A percentile compares a stretch with the other conserved stretches of the same genome.
These are phyloP conservation scores for Nidularia pulvinata DNA, from an alignment of 768 basidiomycete species.

Conservation along the genomic window DNA sequence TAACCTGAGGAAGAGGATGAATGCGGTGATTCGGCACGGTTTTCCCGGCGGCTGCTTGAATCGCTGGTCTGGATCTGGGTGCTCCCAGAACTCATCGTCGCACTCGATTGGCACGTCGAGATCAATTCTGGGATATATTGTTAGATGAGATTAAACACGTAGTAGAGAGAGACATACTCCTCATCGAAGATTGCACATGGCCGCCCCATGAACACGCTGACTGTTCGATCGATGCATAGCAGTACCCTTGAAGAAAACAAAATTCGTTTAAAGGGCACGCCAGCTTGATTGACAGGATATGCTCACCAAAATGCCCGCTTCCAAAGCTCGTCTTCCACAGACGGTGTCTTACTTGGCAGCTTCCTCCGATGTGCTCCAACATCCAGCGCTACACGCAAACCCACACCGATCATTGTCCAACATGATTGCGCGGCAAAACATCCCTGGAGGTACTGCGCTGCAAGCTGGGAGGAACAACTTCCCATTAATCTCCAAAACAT, in stretches of 20 bases:
- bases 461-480: slow-evolving; percentile 27
- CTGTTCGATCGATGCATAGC: slow-evolving; percentile 39
- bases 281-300: background rate
- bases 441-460: slow-evolving; percentile 41
- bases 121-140: slow-evolving; percentile 48
- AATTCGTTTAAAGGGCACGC: background rate
- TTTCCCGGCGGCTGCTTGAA: slow-evolving; percentile 64
- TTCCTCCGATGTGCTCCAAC: slow-evolving; percentile 60
- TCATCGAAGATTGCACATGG: slow-evolving; percentile 71
- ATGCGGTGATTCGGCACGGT: slow-evolving; percentile 49
- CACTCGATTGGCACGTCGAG: slow-evolving; percentile 59
- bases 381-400: slow-evolving; percentile 67
- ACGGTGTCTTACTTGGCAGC: slow-evolving; percentile 18
- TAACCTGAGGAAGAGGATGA: slow-evolving; percentile 48
- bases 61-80: slow-evolving; percentile 42
- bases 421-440: slow-evolving; percentile 48
- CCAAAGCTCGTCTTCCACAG: slow-evolving; percentile 64
- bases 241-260: slow-evolving; percentile 17
- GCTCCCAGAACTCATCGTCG: slow-evolving; percentile 68
- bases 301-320: slow-evolving; percentile 57
- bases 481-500: background rate
- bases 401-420: slow-evolving; percentile 64
- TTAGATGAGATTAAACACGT: background rate
- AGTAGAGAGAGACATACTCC: slow-evolving; percentile 42
- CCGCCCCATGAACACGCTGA: slow-evolving; percentile 52